Evolutionary conservation across 2,329 filamentous ascomycete species (phyloP).

Genomic region (Xylariales sp.): DNA sequence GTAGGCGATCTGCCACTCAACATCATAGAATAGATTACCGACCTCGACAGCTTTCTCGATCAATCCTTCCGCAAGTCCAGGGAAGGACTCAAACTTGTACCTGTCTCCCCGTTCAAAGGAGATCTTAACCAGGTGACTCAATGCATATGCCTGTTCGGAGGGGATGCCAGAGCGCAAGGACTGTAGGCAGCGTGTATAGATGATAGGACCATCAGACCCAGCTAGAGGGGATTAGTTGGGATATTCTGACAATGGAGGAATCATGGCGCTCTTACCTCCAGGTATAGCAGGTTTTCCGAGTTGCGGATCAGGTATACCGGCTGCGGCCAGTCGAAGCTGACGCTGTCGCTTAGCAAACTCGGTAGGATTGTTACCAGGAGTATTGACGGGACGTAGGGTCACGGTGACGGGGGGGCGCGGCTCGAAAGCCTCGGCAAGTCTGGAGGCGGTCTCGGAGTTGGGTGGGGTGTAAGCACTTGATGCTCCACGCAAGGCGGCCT

Average conservation of each 20-base stretch:
- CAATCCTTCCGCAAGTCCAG: conserved; percentile 80
- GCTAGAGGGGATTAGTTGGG: conserved; percentile 28
- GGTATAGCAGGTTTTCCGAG: conserved; percentile 53
- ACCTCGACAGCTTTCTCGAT: conserved; percentile 80
- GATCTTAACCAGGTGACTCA: conserved; percentile 92
- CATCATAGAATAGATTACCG: conserved; percentile 72
- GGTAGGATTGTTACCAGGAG: conserved; percentile 67
- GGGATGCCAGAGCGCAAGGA: conserved; percentile 75
- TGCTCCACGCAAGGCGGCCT: conserved; percentile 27
- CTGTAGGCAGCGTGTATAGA: conserved; percentile 83
- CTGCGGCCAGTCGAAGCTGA: conserved; percentile 21
- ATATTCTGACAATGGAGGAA: neutral
- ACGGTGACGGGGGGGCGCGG: conserved; percentile 59
- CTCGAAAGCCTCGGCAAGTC: conserved; percentile 64
- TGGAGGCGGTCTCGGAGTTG: conserved; percentile 52
- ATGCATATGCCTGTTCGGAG: conserved; percentile 83
- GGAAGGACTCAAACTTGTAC: conserved; percentile 90
- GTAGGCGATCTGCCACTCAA: conserved; percentile 78
- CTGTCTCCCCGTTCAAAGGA: conserved; percentile 93
- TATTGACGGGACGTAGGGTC: conserved; percentile 67
- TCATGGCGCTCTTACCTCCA: conserved; percentile 51
- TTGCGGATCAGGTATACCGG: conserved; percentile 27
- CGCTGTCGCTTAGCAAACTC: conserved; percentile 60
- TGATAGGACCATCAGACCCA: conserved; percentile 75
- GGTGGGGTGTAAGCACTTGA: conserved; percentile 46